Evolutionary conservation across 208 protist species (phyloP).

Genomic region (Strigomonas oncopelti): DNA sequence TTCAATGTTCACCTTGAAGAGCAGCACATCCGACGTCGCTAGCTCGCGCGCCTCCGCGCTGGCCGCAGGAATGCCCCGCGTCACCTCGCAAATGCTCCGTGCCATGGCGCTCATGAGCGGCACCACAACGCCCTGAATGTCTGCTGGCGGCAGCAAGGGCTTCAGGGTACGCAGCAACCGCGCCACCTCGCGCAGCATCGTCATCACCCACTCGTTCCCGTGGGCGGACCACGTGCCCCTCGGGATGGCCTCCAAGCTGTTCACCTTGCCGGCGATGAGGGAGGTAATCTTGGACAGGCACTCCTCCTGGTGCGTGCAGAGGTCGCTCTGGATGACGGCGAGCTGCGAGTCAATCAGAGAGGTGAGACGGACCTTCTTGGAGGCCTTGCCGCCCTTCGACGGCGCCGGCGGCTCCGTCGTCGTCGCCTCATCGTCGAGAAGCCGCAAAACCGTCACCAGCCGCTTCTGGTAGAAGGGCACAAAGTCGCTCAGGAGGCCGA

Average conservation of each 20-base stretch:
- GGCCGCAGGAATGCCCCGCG: constrained; percentile 29
- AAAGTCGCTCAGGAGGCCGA: constrained; percentile 66
- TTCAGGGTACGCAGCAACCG: constrained; percentile 61
- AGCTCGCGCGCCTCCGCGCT: constrained; percentile 25
- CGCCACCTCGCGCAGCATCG: constrained; percentile 81
- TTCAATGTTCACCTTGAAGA: constrained; percentile 89
- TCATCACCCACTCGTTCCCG: constrained; percentile 87
- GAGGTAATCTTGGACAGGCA: constrained; percentile 64
- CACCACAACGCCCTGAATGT: constrained; percentile 66
- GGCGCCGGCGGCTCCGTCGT: not conserved
- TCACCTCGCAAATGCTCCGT: constrained; percentile 57
- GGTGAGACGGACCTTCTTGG: constrained; percentile 8
- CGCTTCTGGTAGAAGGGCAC: constrained; percentile 54
- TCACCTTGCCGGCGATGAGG: constrained; percentile 70
- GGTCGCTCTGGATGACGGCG: constrained; percentile 57
- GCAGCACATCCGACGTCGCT: constrained; percentile 64
- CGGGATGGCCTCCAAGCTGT: constrained; percentile 30
- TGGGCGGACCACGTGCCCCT: constrained; percentile 28
- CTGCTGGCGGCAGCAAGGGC: constrained; percentile 53
- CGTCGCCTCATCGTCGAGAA: not conserved
- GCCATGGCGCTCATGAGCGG: constrained; percentile 70
- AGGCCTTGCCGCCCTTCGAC: not conserved
- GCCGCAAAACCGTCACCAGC: constrained; percentile 21
- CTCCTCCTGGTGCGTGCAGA: constrained; percentile 47
- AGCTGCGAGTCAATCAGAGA: constrained; percentile 22